Evolutionary conservation across 306 rosid genomes (phyloP), one percentile per base, ranked within the genome.

Genomic region (Prunus fruticosa): DNA sequence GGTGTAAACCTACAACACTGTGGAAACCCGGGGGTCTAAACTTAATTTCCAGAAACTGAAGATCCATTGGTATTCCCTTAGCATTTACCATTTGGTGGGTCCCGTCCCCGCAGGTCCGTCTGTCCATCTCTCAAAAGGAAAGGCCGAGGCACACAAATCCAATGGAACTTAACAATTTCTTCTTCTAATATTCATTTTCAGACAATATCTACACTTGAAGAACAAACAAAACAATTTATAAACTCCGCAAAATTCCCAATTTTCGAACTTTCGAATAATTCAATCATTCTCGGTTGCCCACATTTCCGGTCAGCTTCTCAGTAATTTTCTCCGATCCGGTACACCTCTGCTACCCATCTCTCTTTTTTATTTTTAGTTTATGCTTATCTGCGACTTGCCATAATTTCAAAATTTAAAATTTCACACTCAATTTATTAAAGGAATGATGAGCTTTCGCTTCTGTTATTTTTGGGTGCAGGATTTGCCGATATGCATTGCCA

Each of bases 311-410:
- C 79, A n/a, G 60, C 77, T 63, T 73, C 69, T 61, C 62, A 8
- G 22, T 51, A 45, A 73, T 78, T 47, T 38, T 79, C 86, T 79
- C 81, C 79, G 84, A 84, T 84, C 85, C 61, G 91, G 91, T 88
- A 82, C 69, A 28, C 77, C 49, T 79, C 49, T 58, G 15, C 50
- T 43, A 57, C 56, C 30, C 57, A 43, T 32, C 78, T 58, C 20
- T 73, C 69, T 45, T 30, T 73, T 60, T 43, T 27, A 46, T 47
- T 76, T 63, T 7, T 25, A 4, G 3, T 38, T 25, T n/a, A 75
- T 41, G 0, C 50, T 52, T 10, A 6, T 14, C 75, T 30, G 30
- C 20, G 32, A 28, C 18, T 28, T 2, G 46, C 47, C 20, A 19
- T 14, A 45, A 13, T 30, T 41, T 56, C 41, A 72, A 22, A 45